These are phyloP conservation scores for Ciborinia camelliae DNA, from an alignment of 2,329 filamentous ascomycete species.

Conservation along the genomic window DNA sequence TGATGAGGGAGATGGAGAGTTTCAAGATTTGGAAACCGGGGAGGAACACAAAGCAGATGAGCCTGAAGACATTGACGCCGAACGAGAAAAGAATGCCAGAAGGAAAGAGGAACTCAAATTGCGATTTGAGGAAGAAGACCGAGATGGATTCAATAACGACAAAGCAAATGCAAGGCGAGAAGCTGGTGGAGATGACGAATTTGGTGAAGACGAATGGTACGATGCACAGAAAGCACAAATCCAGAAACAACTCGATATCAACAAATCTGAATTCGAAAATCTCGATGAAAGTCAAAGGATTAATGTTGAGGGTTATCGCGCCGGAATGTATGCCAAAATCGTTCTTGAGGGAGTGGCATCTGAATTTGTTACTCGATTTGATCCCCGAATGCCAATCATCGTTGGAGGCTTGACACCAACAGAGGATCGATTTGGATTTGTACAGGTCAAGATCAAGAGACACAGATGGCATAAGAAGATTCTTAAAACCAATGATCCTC, in stretches of 20 bases:
- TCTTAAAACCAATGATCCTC: slow-evolving; percentile 93
- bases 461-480: slow-evolving; percentile 99
- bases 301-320: slow-evolving; percentile 83
- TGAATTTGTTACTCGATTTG: slow-evolving; percentile 83
- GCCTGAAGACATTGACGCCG: slow-evolving; percentile 65
- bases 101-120: slow-evolving; percentile 92
- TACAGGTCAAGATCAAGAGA: slow-evolving; percentile 94
- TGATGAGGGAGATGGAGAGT: slow-evolving; percentile 74
- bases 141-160: slow-evolving; percentile 91
- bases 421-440: slow-evolving; percentile 91
- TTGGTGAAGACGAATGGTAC: slow-evolving; percentile 98
- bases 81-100: slow-evolving; percentile 85
- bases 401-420: slow-evolving; percentile 89
- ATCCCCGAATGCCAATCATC: slow-evolving; percentile 77
- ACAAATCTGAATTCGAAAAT: slow-evolving; percentile 85
- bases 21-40: slow-evolving; percentile 80
- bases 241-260: slow-evolving; percentile 95
- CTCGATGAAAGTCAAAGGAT: slow-evolving; percentile 81
- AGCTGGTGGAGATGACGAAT: slow-evolving; percentile 66
- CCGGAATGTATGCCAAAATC: slow-evolving; percentile 89
- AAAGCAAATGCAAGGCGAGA: slow-evolving; percentile 74
- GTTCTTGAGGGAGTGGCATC: slow-evolving; percentile 85
- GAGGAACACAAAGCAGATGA: slow-evolving; percentile 51
- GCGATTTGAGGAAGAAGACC: slow-evolving; percentile 94
- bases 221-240: slow-evolving; percentile 92